A percentile compares a stretch with the other conserved stretches of the same genome.
These are phyloP conservation scores for Leishmania tropica DNA, from an alignment of 208 protist genomes.

Conservation along the genomic window DNA sequence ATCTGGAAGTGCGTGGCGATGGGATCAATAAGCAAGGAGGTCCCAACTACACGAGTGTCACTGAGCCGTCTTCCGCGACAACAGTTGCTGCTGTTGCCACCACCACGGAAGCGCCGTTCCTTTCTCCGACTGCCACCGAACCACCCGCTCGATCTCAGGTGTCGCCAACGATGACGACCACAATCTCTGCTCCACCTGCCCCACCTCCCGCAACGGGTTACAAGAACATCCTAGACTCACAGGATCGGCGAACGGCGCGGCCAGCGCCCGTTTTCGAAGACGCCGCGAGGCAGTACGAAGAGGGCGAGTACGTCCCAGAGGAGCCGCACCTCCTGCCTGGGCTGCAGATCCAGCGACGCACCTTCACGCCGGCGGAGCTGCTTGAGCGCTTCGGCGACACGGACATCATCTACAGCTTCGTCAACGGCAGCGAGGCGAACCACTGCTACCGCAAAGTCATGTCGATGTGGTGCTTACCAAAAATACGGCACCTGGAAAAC, in stretches of 20 bases:
- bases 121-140: not conserved
- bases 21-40: not conserved
- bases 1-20: not conserved
- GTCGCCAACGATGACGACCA: not conserved
- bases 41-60: not conserved
- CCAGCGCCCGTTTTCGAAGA: not conserved
- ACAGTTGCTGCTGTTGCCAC: not conserved
- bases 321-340: conserved; percentile 36
- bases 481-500: not conserved
- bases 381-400: conserved; percentile 42
- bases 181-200: not conserved
- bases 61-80: not conserved
- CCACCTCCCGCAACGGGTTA: not conserved
- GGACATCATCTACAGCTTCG: conserved; percentile 96
- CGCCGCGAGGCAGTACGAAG: conserved; percentile 8
- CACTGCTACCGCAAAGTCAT: conserved; percentile 42
- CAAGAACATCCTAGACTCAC: not conserved
- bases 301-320: conserved; percentile 37
- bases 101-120: not conserved
- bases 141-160: not conserved
- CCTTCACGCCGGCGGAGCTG: conserved; percentile 41
- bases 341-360: conserved; percentile 26
- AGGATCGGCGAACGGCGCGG: conserved; percentile 1
- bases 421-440: conserved; percentile 93
- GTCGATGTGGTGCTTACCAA: not conserved